Conservation (phyloP, 164 flowering plant species). For the Sedum album region DNA sequence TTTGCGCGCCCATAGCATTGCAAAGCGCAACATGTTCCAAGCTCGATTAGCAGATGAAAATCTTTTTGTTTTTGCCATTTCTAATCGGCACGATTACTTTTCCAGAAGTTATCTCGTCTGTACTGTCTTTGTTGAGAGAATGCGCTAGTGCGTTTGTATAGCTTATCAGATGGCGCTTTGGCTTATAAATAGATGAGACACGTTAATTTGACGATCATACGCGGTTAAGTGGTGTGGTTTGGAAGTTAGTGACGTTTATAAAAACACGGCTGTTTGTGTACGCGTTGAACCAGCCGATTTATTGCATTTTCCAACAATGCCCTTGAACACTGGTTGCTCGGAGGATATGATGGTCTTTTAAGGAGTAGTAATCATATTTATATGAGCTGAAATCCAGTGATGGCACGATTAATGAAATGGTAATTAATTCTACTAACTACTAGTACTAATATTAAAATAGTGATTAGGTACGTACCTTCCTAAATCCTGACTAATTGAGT, state of each 20-base stretch:
- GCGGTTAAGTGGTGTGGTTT: conserved; percentile 1
- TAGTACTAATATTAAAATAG: too few species aligned
- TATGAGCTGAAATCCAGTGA: conserved; percentile 1
- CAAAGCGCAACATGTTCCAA: conserved; percentile 59
- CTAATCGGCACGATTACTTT: background rate
- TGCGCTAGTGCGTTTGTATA: background rate
- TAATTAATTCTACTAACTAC: too few species aligned
- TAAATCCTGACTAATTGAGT: too few species aligned
- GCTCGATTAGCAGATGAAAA: conserved; percentile 29
- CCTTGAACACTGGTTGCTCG: background rate
- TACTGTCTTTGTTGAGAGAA: background rate
- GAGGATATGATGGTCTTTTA: background rate
- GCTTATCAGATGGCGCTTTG: background rate
- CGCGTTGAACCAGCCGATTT: background rate
- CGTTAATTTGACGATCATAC: background rate
- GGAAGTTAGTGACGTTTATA: conserved; percentile 1
- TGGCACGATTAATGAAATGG: background rate
- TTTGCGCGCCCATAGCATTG: conserved; percentile 68
- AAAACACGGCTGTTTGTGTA: background rate
- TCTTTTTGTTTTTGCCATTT: conserved; percentile 29
- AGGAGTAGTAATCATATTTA: background rate
- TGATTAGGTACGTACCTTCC: too few species aligned
- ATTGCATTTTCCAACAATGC: background rate
- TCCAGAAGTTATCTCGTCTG: background rate
- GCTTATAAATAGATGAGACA: background rate